Percentiles rank a stretch among this genome's conserved stretches.
These are phyloP conservation scores for Fraxinus latifolia DNA, from an alignment of 305 asterid genomes.

Conservation along the genomic window DNA sequence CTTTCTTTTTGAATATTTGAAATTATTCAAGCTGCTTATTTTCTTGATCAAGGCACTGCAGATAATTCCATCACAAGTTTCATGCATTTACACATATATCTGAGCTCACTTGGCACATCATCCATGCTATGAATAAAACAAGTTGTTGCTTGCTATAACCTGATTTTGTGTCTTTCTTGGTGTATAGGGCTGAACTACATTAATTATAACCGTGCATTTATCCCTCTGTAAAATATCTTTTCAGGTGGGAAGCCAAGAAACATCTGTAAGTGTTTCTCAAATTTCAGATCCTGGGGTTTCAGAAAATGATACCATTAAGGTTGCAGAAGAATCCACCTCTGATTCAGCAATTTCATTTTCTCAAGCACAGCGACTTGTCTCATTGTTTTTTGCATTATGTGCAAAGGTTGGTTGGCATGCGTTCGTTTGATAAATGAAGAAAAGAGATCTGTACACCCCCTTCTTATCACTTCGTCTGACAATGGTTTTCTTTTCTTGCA, in stretches of 20 bases:
- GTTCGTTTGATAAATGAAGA: slow-evolving; percentile 18
- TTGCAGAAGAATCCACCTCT: slow-evolving; percentile 42
- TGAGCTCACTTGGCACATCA: neutral
- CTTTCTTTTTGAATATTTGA: neutral
- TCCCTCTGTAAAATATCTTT: slow-evolving; percentile 15
- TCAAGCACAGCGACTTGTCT: slow-evolving; percentile 67
- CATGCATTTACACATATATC: neutral
- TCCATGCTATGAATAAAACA: neutral
- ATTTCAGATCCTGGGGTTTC: slow-evolving; percentile 61
- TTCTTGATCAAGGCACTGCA: slow-evolving; percentile 9
- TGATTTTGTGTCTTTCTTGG: slow-evolving; percentile 1
- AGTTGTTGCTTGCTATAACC: neutral
- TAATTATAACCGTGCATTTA: neutral
- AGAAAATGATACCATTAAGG: slow-evolving; percentile 44
- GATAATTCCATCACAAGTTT: neutral
- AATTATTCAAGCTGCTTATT: slow-evolving; percentile 1
- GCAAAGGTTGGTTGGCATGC: slow-evolving; percentile 52
- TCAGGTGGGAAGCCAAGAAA: slow-evolving; percentile 69
- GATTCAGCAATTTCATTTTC: slow-evolving; percentile 51
- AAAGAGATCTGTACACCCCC: neutral
- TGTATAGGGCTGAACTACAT: neutral
- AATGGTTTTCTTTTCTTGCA: slow-evolving; percentile 36
- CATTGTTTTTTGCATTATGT: slow-evolving; percentile 83
- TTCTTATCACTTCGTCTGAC: slow-evolving; percentile 19
- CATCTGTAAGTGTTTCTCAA: slow-evolving; percentile 85